These are phyloP conservation scores for Seiridium unicorne DNA, from an alignment of 2,329 filamentous ascomycete genomes.

Conservation along the genomic window DNA sequence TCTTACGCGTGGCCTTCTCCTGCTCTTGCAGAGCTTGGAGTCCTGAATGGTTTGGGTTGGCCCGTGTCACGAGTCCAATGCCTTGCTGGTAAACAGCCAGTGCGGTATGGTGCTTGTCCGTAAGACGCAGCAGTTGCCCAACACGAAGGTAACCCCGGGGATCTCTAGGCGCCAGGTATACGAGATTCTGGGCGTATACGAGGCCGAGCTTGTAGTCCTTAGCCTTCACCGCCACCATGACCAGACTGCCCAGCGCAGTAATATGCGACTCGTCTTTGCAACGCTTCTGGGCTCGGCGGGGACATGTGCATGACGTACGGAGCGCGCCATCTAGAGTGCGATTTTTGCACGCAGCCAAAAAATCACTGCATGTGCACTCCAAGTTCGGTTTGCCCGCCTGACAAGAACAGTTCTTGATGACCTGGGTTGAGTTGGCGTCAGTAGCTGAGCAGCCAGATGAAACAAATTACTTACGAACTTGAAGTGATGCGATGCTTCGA, in stretches of 20 bases:
- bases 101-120: neutral
- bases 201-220: neutral
- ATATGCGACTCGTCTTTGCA: conserved; percentile 1
- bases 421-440: no score
- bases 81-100: conserved; percentile 4
- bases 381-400: neutral
- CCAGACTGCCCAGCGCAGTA: neutral
- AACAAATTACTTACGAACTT: neutral
- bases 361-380: neutral
- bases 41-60: neutral
- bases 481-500: neutral
- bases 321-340: neutral
- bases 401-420: neutral
- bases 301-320: conserved; percentile 1
- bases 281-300: neutral
- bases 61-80: neutral
- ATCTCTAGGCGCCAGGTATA: conserved; percentile 1
- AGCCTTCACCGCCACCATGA: neutral
- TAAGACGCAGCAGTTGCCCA: neutral
- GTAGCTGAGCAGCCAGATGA: neutral
- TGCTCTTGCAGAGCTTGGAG: conserved; percentile 1
- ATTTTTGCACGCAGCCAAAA: neutral
- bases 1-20: neutral
- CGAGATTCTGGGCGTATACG: conserved; percentile 1
- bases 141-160: conserved; percentile 1